A percentile compares a stretch with the other conserved stretches of the same genome.
phyloP scores from a whole-genome alignment of 2,329 filamentous ascomycete species.

The Exophiala sideris region DNA sequence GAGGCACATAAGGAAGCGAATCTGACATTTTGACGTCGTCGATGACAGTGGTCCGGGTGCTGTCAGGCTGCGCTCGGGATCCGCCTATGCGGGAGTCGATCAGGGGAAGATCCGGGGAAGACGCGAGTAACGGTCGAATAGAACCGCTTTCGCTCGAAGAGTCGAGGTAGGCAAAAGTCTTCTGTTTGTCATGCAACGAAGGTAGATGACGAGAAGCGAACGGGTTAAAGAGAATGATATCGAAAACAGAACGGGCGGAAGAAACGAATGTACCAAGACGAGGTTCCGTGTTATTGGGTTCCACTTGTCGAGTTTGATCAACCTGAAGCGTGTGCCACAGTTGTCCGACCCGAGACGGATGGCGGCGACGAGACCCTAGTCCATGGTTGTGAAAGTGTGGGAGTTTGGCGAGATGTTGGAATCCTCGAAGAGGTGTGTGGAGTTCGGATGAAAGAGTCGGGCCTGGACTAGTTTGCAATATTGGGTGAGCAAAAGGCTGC shows the following conservation, averaged over 20 bases:
- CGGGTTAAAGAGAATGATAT: background rate
- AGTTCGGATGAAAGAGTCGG: too few relatives aligned
- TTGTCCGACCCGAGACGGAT: background rate
- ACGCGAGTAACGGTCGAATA: too few relatives aligned
- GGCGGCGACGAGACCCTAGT: too few relatives aligned
- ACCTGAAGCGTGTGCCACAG: background rate
- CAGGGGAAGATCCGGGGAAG: too few relatives aligned
- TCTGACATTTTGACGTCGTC: slow-evolving; percentile 32
- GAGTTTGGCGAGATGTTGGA: too few relatives aligned
- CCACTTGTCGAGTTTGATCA: background rate
- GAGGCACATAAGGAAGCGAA: slow-evolving; percentile 21
- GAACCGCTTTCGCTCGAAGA: too few relatives aligned
- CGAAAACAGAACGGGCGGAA: slow-evolving; percentile 7
- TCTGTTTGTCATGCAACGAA: background rate
- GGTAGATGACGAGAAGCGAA: background rate
- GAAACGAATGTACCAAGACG: slow-evolving; percentile 13
- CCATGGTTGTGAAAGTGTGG: too few relatives aligned
- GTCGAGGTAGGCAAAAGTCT: too few relatives aligned
- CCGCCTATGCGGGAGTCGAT: too few relatives aligned
- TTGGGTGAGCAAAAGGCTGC: too few relatives aligned
- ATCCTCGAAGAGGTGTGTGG: too few relatives aligned
- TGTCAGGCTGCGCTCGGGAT: background rate
- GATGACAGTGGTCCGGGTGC: background rate
- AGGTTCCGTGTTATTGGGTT: background rate
- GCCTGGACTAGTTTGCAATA: too few relatives aligned